Percentiles rank a stretch among this genome's conserved stretches.
phyloP scores from a whole-genome alignment of 2,329 filamentous ascomycete genomes.

The Fusarium papillatum region DNA sequence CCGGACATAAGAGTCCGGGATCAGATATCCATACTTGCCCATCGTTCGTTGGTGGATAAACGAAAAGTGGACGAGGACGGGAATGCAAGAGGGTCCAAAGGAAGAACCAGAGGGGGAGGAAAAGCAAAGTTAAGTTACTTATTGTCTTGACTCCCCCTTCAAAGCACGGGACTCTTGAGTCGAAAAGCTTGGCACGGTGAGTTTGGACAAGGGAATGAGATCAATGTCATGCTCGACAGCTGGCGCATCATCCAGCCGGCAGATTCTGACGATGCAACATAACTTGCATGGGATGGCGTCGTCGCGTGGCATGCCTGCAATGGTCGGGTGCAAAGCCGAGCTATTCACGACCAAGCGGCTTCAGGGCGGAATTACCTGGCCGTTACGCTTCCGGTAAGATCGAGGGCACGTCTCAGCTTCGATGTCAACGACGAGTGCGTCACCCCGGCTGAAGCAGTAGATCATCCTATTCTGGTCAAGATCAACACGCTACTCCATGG shows the following conservation, averaged over 20 bases:
- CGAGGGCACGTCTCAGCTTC: background rate
- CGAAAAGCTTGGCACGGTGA: background rate
- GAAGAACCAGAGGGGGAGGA: background rate
- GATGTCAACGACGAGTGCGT: background rate
- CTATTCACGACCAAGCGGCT: background rate
- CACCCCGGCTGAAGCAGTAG: background rate
- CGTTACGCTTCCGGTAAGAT: background rate
- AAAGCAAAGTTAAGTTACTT: background rate
- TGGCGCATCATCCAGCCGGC: background rate
- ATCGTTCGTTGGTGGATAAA: slow-evolving; percentile 1
- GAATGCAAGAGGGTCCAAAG: background rate
- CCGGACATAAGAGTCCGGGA: slow-evolving; percentile 40
- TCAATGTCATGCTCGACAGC: background rate
- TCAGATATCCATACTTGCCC: slow-evolving; percentile 39
- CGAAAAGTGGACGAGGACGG: background rate
- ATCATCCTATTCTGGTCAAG: background rate
- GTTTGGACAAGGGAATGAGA: background rate
- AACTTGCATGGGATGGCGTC: background rate
- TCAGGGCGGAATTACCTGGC: background rate
- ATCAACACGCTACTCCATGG: background rate
- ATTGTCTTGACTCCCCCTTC: background rate
- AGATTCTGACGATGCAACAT: background rate
- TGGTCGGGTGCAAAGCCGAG: background rate
- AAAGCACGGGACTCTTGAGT: background rate
- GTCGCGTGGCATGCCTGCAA: background rate